Conservation (phyloP, 371 early-diverging fungal species). For the Mortierella sp. region DNA sequence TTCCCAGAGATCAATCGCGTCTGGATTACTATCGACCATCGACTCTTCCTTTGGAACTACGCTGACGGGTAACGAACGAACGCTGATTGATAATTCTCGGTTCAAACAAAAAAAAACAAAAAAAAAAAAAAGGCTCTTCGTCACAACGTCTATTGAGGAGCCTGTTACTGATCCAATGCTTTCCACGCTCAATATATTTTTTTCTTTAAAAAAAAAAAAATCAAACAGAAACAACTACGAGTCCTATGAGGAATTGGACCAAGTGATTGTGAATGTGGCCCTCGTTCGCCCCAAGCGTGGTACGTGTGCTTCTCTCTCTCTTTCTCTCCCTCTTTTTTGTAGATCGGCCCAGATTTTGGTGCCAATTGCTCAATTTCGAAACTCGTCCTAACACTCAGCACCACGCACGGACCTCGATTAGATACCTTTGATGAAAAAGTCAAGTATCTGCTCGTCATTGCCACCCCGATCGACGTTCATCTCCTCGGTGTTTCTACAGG, state of each 20-base stretch:
- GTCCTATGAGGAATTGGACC: constrained; percentile 83
- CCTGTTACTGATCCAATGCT: neutral
- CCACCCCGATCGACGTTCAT: constrained; percentile 86
- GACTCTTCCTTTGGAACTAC: constrained; percentile 92
- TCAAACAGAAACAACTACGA: constrained; percentile 70
- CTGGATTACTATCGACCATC: constrained; percentile 89
- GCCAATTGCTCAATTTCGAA: no score
- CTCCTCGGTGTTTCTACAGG: constrained; percentile 74
- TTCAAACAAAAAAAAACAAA: no score
- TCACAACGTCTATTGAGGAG: no score
- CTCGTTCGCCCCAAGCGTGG: constrained; percentile 79
- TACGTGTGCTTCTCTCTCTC: constrained; percentile 11
- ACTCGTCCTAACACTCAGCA: neutral
- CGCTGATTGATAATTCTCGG: neutral
- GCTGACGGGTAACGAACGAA: constrained; percentile 64
- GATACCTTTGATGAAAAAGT: constrained; percentile 85
- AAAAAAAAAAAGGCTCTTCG: constrained; percentile 67
- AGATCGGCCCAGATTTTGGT: no score
- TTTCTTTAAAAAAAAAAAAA: no score
- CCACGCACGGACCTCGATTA: constrained; percentile 1
- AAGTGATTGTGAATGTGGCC: constrained; percentile 85
- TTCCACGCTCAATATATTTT: neutral
- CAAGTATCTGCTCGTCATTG: constrained; percentile 84
- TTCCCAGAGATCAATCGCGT: constrained; percentile 90
- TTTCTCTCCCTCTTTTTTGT: no score